Base-by-base conservation (phyloP, 2,329 filamentous ascomycete genomes). In the Purpureocillium takamizusanense region DNA sequence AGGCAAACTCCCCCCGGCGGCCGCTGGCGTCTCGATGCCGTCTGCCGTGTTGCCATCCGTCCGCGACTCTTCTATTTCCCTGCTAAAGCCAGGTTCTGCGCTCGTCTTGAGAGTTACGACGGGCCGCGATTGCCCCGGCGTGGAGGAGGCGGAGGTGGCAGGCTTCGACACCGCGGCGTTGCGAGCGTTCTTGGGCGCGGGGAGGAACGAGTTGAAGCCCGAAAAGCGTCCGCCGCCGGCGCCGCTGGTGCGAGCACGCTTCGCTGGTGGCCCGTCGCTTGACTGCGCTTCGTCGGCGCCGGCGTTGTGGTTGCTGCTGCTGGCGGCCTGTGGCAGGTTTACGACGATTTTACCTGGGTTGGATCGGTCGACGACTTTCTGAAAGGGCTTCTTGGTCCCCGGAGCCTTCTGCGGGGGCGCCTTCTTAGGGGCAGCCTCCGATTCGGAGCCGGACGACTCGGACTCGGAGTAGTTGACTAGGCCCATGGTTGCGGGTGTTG, bases 281-380 rank as follows among this genome's bases (percentile, higher is more conserved):
- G 39, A 38, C 16, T 44, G 35, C 4, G 45, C 14, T 18, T 68
- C 69, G 18, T 72, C 68, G 39, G 57, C 61, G 17, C 62, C 56
- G 30, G 68, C 15, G n/a, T n/a, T n/a, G n/a, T n/a, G n/a, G n/a
- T n/a, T n/a, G n/a, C n/a, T n/a, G n/a, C n/a, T n/a, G n/a, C n/a
- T n/a, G 14, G 18, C 29, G 5, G 30, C 54, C 15, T 76, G 69
- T 3, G 86, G 80, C 12, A 95, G 74, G 49, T 74, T 86, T 59
- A 95, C 78, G 55, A 81, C 72, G 60, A 95, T 94, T 62, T 89
- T 94, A 61, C 83, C 79, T 7, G 85, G 78, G 55, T 88, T 87
- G 39, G 81, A 75, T 56, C 83, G 78, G 62, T 92, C 83, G 61
- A 94, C 78, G 39, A 92, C 77, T 60, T 88, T 89, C 53, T 83